These are phyloP conservation scores for Neurospora cerealis DNA, from an alignment of 495 filamentous ascomycete species.

Conservation along the genomic window DNA sequence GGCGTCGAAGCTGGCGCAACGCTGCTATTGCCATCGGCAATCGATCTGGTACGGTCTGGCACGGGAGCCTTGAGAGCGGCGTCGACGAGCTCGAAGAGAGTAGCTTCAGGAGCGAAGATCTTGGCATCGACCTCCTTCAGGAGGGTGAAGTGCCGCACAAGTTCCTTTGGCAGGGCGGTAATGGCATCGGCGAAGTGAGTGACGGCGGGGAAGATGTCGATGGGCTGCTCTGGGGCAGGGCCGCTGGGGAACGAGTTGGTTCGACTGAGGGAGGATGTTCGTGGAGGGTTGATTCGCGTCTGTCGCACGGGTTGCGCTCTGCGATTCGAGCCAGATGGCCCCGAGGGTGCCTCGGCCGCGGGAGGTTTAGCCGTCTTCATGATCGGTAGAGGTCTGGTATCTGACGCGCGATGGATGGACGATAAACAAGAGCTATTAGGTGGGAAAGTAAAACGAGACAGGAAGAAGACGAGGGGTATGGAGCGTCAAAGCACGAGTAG, in stretches of 20 bases:
- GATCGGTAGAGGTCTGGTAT: neutral
- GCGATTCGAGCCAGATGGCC: slow-evolving; percentile 35
- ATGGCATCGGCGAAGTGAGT: slow-evolving; percentile 91
- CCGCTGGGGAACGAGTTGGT: slow-evolving; percentile 31
- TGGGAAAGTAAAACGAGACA: neutral
- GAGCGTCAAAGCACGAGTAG: neutral
- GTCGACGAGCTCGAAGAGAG: slow-evolving; percentile 59
- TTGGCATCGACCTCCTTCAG: slow-evolving; percentile 98
- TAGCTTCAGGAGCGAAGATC: slow-evolving; percentile 62
- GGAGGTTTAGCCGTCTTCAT: slow-evolving; percentile 46
- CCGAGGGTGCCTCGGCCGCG: slow-evolving; percentile 20
- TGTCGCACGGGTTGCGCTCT: slow-evolving; percentile 51
- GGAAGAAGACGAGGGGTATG: neutral
- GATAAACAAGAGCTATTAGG: neutral
- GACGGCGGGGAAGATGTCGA: slow-evolving; percentile 79
- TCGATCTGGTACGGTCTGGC: slow-evolving; percentile 28
- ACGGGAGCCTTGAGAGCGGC: slow-evolving; percentile 51
- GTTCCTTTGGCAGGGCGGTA: slow-evolving; percentile 85
- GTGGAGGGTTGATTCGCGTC: slow-evolving; percentile 45
- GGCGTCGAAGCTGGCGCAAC: slow-evolving; percentile 28
- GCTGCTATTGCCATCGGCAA: slow-evolving; percentile 34
- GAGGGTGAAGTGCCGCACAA: slow-evolving; percentile 86
- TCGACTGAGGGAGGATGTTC: slow-evolving; percentile 35
- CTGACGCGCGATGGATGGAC: neutral
- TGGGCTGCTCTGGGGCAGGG: slow-evolving; percentile 36